Evolutionary conservation across 176 grass and related monocot genomes (phyloP).

Genomic region (Musa acuminata): DNA sequence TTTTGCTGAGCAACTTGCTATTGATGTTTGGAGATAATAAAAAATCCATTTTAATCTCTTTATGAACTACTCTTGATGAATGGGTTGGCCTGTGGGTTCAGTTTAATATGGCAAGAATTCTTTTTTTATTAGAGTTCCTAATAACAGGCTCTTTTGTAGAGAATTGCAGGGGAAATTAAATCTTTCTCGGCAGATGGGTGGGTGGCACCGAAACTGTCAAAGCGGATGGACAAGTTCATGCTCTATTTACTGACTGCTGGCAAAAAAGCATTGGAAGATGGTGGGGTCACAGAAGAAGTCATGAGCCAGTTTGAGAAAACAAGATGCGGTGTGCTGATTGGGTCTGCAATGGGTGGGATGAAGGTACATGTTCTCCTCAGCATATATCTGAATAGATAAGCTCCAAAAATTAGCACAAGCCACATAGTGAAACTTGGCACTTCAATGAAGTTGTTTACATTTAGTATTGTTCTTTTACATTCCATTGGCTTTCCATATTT

Average conservation of each 20-base stretch:
- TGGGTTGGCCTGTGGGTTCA: not conserved
- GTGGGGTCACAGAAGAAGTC: slow-evolving; percentile 78
- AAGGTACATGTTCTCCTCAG: slow-evolving; percentile 41
- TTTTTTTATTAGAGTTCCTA: not conserved
- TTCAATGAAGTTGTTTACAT: too few species aligned
- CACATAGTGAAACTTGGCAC: not conserved
- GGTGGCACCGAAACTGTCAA: slow-evolving; percentile 81
- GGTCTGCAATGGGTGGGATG: slow-evolving; percentile 98
- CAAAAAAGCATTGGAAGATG: slow-evolving; percentile 87
- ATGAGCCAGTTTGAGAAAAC: slow-evolving; percentile 83
- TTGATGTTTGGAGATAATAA: not conserved
- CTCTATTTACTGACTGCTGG: slow-evolving; percentile 90
- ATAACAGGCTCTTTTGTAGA: slow-evolving; percentile 36
- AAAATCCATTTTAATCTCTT: not conserved
- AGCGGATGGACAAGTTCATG: slow-evolving; percentile 98
- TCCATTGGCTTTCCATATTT: not conserved
- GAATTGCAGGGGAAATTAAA: slow-evolving; percentile 98
- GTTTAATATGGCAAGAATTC: not conserved
- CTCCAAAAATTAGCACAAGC: not conserved
- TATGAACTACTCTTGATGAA: not conserved
- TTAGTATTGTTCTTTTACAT: not conserved
- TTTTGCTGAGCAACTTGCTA: not conserved
- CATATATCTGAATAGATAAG: slow-evolving; percentile 1
- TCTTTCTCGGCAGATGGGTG: slow-evolving; percentile 83
- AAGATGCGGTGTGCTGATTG: slow-evolving; percentile 86